These are phyloP conservation scores for Nelumbo lutea DNA, from an alignment of 164 flowering plant genomes.

Conservation along the genomic window DNA sequence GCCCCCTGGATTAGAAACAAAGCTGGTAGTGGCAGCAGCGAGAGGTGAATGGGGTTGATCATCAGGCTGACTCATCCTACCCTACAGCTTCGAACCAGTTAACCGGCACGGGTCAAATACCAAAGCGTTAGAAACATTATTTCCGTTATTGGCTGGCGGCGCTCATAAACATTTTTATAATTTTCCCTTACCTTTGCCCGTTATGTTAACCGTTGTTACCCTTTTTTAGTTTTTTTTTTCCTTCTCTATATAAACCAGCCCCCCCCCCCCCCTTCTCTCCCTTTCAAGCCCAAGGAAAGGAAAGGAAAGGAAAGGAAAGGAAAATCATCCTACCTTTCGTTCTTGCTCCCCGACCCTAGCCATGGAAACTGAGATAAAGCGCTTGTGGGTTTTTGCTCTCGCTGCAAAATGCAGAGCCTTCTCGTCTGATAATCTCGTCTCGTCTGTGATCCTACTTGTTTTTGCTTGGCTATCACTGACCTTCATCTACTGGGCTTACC, in stretches of 20 bases:
- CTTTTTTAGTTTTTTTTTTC: neutral
- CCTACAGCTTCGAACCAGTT: too few species aligned
- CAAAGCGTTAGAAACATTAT: too few species aligned
- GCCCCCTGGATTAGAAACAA: too few species aligned
- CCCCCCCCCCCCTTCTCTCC: neutral
- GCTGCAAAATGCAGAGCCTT: constrained; percentile 29
- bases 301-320: neutral
- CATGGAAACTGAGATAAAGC: constrained; percentile 29
- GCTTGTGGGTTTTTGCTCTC: constrained; percentile 37
- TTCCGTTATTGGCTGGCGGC: neutral
- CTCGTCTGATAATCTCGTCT: constrained; percentile 10
- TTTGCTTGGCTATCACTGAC: constrained; percentile 20
- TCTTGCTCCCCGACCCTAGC: neutral
- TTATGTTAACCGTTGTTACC: constrained; percentile 4
- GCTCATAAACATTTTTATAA: neutral
- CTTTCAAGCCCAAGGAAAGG: neutral
- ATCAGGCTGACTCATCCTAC: too few species aligned
- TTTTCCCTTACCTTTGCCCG: neutral
- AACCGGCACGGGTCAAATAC: too few species aligned
- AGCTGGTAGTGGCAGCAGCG: too few species aligned
- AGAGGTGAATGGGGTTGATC: too few species aligned
- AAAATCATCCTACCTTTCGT: neutral
- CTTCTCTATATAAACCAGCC: constrained; percentile 4
- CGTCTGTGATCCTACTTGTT: constrained; percentile 8
- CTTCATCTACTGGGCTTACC: constrained; percentile 35